A percentile compares a stretch with the other conserved stretches of the same genome.
Conservation (phyloP, 148 eudicot genomes). For the Camellia lanceoleosa region DNA sequence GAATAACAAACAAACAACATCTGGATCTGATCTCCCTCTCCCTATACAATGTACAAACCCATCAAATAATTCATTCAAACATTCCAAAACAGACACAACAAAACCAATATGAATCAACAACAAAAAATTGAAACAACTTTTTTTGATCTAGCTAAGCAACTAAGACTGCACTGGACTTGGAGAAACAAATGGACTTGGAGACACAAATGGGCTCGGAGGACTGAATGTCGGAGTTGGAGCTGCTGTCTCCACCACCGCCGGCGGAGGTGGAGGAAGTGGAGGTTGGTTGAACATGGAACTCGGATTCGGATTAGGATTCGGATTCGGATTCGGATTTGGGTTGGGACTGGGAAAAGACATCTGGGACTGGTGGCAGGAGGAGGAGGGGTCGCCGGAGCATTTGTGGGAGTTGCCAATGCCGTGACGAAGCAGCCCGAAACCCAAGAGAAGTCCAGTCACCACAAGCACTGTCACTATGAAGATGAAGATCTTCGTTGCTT, state of each 20-base stretch:
- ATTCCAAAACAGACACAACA: neutral
- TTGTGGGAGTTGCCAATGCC: constrained; percentile 31
- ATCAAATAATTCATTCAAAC: neutral
- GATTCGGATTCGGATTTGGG: constrained; percentile 13
- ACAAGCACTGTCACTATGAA: constrained; percentile 56
- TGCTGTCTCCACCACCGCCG: constrained; percentile 22
- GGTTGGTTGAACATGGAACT: neutral
- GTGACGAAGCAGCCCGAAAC: constrained; percentile 49
- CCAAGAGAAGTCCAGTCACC: constrained; percentile 57
- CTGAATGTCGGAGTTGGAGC: constrained; percentile 34
- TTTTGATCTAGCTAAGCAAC: neutral
- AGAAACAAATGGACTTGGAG: constrained; percentile 40
- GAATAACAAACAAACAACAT: neutral
- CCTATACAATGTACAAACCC: neutral
- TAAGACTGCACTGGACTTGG: constrained; percentile 46
- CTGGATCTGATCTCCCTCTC: neutral
- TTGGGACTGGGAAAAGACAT: neutral
- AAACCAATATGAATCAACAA: neutral
- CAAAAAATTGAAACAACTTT: neutral
- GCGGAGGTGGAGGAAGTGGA: constrained; percentile 26
- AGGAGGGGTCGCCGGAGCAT: constrained; percentile 27
- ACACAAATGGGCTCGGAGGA: constrained; percentile 37
- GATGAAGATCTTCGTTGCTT: constrained; percentile 97
- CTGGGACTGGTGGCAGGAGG: constrained; percentile 20
- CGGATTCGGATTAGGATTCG: constrained; percentile 13